Evolutionary conservation across 129 eudicot genomes (phyloP).

Genomic region (Flaveria trinervia): DNA sequence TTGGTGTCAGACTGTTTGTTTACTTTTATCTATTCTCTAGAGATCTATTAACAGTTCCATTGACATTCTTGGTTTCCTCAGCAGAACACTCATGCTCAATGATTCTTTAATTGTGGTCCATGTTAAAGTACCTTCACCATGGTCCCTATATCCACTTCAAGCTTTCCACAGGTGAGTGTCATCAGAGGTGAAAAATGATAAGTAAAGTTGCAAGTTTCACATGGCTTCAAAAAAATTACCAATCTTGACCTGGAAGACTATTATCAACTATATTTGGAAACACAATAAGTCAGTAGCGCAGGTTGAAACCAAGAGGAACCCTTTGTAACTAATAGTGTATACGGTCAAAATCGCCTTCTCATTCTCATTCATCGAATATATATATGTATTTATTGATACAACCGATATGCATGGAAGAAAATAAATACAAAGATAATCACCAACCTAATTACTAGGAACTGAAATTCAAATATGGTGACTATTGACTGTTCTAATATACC

Average conservation of each 20-base stretch:
- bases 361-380: no score
- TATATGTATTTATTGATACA: no score
- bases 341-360: no score
- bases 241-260: not conserved
- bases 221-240: not conserved
- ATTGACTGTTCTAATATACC: no score
- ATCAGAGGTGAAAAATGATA: conserved; percentile 6
- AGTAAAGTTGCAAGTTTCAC: conserved; percentile 14
- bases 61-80: not conserved
- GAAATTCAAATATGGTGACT: no score
- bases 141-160: conserved; percentile 36
- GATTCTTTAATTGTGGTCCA: conserved; percentile 9
- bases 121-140: conserved; percentile 4
- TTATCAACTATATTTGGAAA: not conserved
- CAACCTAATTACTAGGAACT: no score
- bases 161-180: conserved; percentile 13
- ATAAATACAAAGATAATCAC: no score
- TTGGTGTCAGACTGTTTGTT: conserved; percentile 17
- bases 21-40: conserved; percentile 1
- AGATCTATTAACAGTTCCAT: not conserved
- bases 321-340: not conserved
- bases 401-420: no score
- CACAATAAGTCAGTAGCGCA: not conserved
- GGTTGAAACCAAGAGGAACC: not conserved
- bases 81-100: conserved; percentile 22